phyloP scores from a whole-genome alignment of 352 stramenopile genomes.

The Phytophthora syringae region DNA sequence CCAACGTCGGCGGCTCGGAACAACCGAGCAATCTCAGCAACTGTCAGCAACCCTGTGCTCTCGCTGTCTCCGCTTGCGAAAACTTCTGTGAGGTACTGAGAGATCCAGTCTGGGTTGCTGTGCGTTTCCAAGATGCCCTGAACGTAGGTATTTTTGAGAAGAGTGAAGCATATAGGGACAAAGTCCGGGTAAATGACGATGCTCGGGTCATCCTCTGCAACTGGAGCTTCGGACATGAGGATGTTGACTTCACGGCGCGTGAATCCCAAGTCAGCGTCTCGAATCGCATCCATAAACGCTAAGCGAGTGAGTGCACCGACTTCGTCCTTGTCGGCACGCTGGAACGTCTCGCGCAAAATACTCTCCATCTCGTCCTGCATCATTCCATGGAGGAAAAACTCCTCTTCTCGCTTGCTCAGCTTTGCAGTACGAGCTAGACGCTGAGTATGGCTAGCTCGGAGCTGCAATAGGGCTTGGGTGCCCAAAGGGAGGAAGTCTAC shows the following conservation, averaged over 20 bases:
- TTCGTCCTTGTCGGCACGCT: constrained; percentile 67
- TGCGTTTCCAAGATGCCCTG: constrained; percentile 67
- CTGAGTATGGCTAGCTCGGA: constrained; percentile 53
- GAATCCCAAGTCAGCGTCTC: constrained; percentile 73
- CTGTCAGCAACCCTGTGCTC: constrained; percentile 62
- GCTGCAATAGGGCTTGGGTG: constrained; percentile 50
- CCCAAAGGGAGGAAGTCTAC: constrained; percentile 61
- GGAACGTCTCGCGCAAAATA: constrained; percentile 79
- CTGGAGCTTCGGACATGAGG: constrained; percentile 67
- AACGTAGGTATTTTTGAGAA: constrained; percentile 61
- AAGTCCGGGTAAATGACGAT: constrained; percentile 62
- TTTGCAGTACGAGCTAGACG: constrained; percentile 50
- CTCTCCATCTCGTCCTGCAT: constrained; percentile 86
- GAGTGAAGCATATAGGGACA: constrained; percentile 63
- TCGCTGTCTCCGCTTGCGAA: constrained; percentile 77
- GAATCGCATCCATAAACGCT: constrained; percentile 74
- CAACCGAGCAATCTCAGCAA: constrained; percentile 63
- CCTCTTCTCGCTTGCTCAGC: constrained; percentile 49
- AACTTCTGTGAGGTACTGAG: constrained; percentile 76
- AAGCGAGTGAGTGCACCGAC: constrained; percentile 47
- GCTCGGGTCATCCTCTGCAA: constrained; percentile 33
- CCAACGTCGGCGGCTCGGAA: constrained; percentile 70
- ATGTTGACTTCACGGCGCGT: constrained; percentile 79
- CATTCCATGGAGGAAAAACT: constrained; percentile 78
- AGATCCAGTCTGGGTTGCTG: constrained; percentile 68